Evolutionary conservation across 106 monocot species (phyloP), one percentile per base, ranked within the genome.

Genomic region (Vanilla planifolia): DNA sequence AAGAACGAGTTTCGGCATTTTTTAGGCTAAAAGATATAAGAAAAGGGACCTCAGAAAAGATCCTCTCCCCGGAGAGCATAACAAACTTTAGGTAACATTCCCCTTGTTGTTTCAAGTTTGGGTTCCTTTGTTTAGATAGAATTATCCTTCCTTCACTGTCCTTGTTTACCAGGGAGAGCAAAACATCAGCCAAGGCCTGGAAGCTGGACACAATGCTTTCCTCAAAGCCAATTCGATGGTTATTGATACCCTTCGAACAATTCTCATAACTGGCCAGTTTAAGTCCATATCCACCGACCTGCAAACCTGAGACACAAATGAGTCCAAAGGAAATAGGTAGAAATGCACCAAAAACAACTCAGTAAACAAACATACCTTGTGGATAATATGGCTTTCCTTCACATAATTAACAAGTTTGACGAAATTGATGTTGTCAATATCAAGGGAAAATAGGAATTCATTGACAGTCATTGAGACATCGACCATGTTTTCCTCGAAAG

Each of bases 371-470:
- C 27, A 53, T 77, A 96, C 96, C 96, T 96, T 96, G 72, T 90
- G 81, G 53, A 81, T 66, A 51, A 96, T 87, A 14, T 96, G 84
- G 65, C 84, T 87, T 47, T 90, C 83, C 60, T 91, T 96, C 51
- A 96, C 62, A 64, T 87, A 96, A 7, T 51, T 80, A 43, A 77
- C 81, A 39, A 96, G 63, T 48, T 91, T 96, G 15, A 91, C 84
- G 33, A 96, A 78, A 51, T 96, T 96, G 64, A 96, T 87, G 72
- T 90, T 90, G 65, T 96, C 90, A 68, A 96, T 87, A 64, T 91
- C 81, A 60, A 96, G 84, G 43, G 90, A 75, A 67, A 96, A 96
- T 59, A 87, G 51, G 59, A 96, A 91, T 36, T 96, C 90, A 74
- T 96, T 96, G 65, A 96, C 91, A 14, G 83, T 81, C 81, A 90